phyloP scores from a whole-genome alignment of 1,139 yeast species.

The Candida labiduridarum region DNA sequence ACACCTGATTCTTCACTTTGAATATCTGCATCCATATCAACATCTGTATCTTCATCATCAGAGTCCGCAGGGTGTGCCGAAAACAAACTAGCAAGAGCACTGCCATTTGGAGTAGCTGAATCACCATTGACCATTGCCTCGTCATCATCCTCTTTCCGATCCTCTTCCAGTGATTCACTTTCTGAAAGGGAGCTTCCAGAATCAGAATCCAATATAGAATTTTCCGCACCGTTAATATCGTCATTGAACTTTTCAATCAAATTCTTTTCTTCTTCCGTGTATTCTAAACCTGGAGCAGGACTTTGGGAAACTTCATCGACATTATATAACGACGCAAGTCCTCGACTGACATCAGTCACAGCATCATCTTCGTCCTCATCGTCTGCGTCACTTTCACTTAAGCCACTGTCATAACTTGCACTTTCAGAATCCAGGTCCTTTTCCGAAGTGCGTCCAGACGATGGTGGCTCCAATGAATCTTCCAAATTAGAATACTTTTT shows the following conservation, averaged over 20 bases:
- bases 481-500: constrained; percentile 63
- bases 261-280: constrained; percentile 37
- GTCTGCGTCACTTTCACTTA: constrained; percentile 19
- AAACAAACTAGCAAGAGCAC: constrained; percentile 14
- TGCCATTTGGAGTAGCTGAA: background rate
- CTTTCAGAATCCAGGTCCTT: constrained; percentile 9
- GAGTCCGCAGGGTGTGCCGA: background rate
- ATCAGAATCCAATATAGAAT: constrained; percentile 27
- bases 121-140: constrained; percentile 1
- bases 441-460: constrained; percentile 16
- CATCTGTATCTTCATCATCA: constrained; percentile 17
- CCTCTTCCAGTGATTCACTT: constrained; percentile 16
- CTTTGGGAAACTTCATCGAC: constrained; percentile 13
- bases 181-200: constrained; percentile 16
- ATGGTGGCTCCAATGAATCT: constrained; percentile 18
- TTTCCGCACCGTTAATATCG: constrained; percentile 11
- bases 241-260: constrained; percentile 26
- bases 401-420: constrained; percentile 7
- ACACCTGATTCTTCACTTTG: constrained; percentile 15
- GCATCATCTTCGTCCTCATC: constrained; percentile 18
- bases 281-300: constrained; percentile 21
- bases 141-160: constrained; percentile 7
- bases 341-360: constrained; percentile 23
- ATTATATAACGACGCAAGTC: constrained; percentile 39
- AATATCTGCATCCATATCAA: constrained; percentile 15